A percentile compares a stretch with the other conserved stretches of the same genome.
Evolutionary conservation across 1,284 basidiomycete genomes (phyloP).

Genomic region (Cryptococcus floricola): DNA sequence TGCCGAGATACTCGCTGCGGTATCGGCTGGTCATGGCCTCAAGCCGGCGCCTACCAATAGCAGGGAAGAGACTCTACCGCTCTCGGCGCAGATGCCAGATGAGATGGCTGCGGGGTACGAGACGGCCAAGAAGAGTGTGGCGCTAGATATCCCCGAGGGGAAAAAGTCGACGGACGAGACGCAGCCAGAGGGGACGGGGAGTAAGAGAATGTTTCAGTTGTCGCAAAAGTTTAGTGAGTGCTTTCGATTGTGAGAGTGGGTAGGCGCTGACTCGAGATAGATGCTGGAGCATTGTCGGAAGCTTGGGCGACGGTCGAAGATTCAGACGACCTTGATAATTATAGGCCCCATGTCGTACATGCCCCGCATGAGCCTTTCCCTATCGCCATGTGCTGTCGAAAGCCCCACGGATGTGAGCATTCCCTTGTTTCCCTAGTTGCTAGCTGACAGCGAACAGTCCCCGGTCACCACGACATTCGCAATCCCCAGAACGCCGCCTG

Average conservation of each 20-base stretch:
- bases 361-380: slow-evolving; percentile 61
- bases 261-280: slow-evolving; percentile 8
- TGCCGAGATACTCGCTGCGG: not conserved
- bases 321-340: slow-evolving; percentile 52
- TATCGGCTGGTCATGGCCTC: not conserved
- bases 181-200: slow-evolving; percentile 37
- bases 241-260: not conserved
- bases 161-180: slow-evolving; percentile 17
- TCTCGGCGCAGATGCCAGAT: slow-evolving; percentile 7
- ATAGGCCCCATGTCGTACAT: slow-evolving; percentile 59
- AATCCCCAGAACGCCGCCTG: slow-evolving; percentile 72
- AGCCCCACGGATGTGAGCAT: slow-evolving; percentile 58
- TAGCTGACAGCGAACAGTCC: not conserved
- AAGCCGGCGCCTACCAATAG: not conserved
- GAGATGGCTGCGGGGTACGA: slow-evolving; percentile 7
- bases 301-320: slow-evolving; percentile 53
- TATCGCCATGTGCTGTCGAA: slow-evolving; percentile 68
- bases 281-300: slow-evolving; percentile 51
- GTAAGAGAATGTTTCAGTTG: slow-evolving; percentile 45
- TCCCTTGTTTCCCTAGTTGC: not conserved
- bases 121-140: slow-evolving; percentile 2
- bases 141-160: not conserved
- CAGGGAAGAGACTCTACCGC: slow-evolving; percentile 5
- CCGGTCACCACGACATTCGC: slow-evolving; percentile 50
- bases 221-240: slow-evolving; percentile 46